Evolutionary conservation across 768 basidiomycete species (phyloP).

Genomic region (Paxillus involutus): DNA sequence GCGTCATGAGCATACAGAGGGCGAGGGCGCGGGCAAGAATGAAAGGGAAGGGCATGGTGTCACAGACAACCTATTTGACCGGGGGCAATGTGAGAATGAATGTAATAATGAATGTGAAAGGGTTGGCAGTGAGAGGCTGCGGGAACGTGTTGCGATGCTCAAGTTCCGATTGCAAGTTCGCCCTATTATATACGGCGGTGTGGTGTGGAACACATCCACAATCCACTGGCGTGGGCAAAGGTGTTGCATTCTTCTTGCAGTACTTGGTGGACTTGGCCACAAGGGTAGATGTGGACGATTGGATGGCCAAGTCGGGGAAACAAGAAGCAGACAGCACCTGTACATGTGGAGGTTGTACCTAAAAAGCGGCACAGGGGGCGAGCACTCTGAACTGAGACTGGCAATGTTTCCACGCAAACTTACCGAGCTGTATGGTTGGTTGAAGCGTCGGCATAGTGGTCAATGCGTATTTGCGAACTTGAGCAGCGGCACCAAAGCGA

Average conservation of each 20-base stretch:
- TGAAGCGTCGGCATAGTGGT: neutral
- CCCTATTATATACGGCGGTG: slow-evolving; percentile 13
- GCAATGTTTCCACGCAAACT: neutral
- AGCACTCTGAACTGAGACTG: neutral
- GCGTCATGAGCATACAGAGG: slow-evolving; percentile 16
- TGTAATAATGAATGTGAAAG: slow-evolving; percentile 1
- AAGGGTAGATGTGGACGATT: neutral
- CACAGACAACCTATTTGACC: slow-evolving; percentile 18
- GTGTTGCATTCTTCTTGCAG: neutral
- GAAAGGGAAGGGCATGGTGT: slow-evolving; percentile 27
- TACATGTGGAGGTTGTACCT: neutral
- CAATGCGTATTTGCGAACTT: no score
- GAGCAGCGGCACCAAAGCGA: no score
- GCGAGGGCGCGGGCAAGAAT: slow-evolving; percentile 16
- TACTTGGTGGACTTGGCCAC: neutral
- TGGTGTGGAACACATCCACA: neutral
- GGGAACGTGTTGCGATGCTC: neutral
- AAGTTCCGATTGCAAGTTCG: neutral
- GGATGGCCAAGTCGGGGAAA: neutral
- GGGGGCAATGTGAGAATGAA: slow-evolving; percentile 5
- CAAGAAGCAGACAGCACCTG: neutral
- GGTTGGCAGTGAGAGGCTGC: slow-evolving; percentile 1
- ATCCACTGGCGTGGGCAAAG: slow-evolving; percentile 8
- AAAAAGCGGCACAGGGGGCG: neutral
- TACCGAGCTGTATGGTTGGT: neutral